Base-by-base conservation (phyloP, 495 filamentous ascomycete species). In the Viridothelium virens region DNA sequence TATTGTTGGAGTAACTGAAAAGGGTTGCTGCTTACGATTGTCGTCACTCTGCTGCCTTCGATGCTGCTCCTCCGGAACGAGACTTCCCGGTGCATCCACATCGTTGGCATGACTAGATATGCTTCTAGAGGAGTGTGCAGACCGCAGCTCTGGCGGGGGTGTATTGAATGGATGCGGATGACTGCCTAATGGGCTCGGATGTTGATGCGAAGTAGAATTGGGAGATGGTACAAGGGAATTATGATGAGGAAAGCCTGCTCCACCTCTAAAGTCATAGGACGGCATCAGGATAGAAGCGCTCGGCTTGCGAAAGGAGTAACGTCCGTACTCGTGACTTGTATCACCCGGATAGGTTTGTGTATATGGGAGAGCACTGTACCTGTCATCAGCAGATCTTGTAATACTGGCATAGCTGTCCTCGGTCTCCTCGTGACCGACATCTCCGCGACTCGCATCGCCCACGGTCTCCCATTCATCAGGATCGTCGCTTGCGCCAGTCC, bases 391-490 rank as follows among this genome's bases (percentile, higher is more conserved):
- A 63, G 41, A 61, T 53, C 65, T 50, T 63, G 66, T 62, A 67
- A 67, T 44, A 67, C 66, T 14, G 70, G 69, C n/a, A 62, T 68
- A 65, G 50, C 65, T 72, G 33, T 65, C 64, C 1, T 68, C 69
- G 11, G 39, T 53, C 1, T 48, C 62, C 12, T 48, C 25, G 48
- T 48, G 62, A 10, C 39, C 50, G 37, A 69, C 62, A 3, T 41
- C 64, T 4, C 5, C 31, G 7, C 56, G 25, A 50, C 69, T 69
- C 7, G 9, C 31, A 25, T 67, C 56, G 2, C 33, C 70, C 36
- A 75, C 67, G 9, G 74, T 77, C 63, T 74, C 72, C 75, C 75
- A 77, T n/a, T 74, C 71, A 59, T 68, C 64, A 12, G 62, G 63
- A 39, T 70, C 70, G 56, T 63, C 61, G 10, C 12, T 31, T 1